Evolutionary conservation across 73 alveolate species (phyloP), one percentile per base, ranked within the genome.

Genomic region (Paramecium biaurelia): DNA sequence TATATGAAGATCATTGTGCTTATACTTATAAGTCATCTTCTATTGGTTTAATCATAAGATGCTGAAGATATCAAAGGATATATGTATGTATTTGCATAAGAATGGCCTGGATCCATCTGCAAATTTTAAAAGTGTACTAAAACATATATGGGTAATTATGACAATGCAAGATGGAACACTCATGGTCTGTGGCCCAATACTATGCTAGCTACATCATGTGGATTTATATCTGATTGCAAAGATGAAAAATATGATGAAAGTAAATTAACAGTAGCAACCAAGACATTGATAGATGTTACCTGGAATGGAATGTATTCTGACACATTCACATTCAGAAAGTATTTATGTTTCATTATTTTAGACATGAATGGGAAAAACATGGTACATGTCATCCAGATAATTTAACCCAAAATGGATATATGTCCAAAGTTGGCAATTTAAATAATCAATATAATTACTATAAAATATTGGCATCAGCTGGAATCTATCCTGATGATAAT

Each of bases 81-180:
- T 18, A 32, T 72, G 86, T 72, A 34, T 72, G 86, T 30, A 18
- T 89, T 89, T 72, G 94, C 85, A 42, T 49, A 82, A 89, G 94
- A 89, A 72, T 89, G 94, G 94, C 94, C 92, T 32, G 92, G 92
- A 70, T 43, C 94, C 12, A 85, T 89, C 23, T 89, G 94, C 70
- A 67, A 42, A 63, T 76, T 70, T 41, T 57, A 70, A 57, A 89
- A 89, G 42, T 89, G 94, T 35, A 42, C 89, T 6, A 35, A 57
- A 43, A 32, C 45, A 1, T 32, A 89, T 18, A 89, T 89, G 94
- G 89, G 89, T 18, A 89, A 89, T 23, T 89, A 38, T 41, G 94
- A 89, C 35, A 42, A 57, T 63, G 57, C 32, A 32, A 89, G 87
- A 53, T 89, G 85, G 92, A 89, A 89, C 32, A 76, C 35, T 15